Evolutionary conservation across 179 eudicot genomes (phyloP).

Genomic region (Drosera spatulata): DNA sequence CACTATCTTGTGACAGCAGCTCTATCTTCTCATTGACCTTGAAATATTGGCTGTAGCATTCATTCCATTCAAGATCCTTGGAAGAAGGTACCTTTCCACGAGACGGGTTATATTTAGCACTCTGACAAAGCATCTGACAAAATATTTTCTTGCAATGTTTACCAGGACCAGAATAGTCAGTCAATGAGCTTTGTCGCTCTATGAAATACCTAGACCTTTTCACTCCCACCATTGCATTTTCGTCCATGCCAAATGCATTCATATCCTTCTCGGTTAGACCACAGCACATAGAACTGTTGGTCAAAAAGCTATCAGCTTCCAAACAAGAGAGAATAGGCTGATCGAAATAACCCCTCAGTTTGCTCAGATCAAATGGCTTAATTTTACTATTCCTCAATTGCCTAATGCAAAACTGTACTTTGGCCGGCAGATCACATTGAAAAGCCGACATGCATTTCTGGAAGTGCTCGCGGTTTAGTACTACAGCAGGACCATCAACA

Average conservation of each 20-base stretch:
- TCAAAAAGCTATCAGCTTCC: conserved; percentile 22
- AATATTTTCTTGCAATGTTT: conserved; percentile 14
- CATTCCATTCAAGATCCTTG: conserved; percentile 27
- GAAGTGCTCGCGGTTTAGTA: conserved; percentile 80
- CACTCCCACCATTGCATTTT: conserved; percentile 34
- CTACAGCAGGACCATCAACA: conserved; percentile 88
- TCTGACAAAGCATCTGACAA: conserved; percentile 20
- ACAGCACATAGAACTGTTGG: conserved; percentile 9
- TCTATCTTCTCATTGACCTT: conserved; percentile 62
- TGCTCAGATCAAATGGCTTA: conserved; percentile 79
- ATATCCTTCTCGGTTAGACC: conserved; percentile 33
- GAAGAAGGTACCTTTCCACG: conserved; percentile 22
- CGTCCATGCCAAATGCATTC: conserved; percentile 41
- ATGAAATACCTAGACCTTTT: conserved; percentile 50
- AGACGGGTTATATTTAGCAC: conserved; percentile 21
- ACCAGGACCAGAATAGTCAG: conserved; percentile 12
- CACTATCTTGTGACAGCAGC: conserved; percentile 85
- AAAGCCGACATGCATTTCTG: conserved; percentile 54
- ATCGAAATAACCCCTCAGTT: conserved; percentile 72
- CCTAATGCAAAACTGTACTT: conserved; percentile 74
- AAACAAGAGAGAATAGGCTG: conserved; percentile 74
- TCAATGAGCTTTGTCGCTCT: conserved; percentile 21
- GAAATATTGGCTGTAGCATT: conserved; percentile 20
- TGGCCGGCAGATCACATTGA: conserved; percentile 42
- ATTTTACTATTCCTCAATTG: conserved; percentile 69